Evolutionary conservation across 202 grass and related monocot genomes (phyloP).

Genomic region (Eragrostis tef): DNA sequence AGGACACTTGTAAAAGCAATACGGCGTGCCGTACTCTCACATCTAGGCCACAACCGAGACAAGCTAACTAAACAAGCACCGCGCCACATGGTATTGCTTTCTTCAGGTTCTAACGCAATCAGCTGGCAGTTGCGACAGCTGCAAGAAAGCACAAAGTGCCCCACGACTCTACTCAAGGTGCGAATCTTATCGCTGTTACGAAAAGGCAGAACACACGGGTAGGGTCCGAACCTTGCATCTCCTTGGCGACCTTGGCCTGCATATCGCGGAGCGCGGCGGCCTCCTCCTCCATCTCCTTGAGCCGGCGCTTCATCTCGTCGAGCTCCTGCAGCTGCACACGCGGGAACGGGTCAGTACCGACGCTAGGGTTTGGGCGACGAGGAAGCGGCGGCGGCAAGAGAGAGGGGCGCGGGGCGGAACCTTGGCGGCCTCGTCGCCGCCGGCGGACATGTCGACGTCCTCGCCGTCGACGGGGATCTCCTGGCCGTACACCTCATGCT

Average conservation of each 20-base stretch:
- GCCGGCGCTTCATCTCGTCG: slow-evolving; percentile 78
- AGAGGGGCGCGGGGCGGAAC: slow-evolving; percentile 14
- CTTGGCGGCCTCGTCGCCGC: slow-evolving; percentile 56
- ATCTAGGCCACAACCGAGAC: not conserved
- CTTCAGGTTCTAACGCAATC: not conserved
- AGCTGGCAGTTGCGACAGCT: not conserved
- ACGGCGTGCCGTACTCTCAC: not conserved
- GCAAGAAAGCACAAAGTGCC: not conserved
- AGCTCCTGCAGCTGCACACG: slow-evolving; percentile 62
- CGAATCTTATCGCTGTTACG: not conserved
- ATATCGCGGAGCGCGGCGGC: slow-evolving; percentile 78
- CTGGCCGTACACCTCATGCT: slow-evolving; percentile 92
- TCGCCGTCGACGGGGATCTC: slow-evolving; percentile 89
- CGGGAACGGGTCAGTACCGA: slow-evolving; percentile 9
- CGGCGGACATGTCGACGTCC: slow-evolving; percentile 65
- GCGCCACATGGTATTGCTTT: not conserved
- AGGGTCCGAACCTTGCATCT: slow-evolving; percentile 73
- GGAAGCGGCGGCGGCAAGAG: not conserved
- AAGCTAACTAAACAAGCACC: not conserved
- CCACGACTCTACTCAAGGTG: not conserved
- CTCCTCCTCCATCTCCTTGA: slow-evolving; percentile 87
- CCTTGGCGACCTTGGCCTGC: slow-evolving; percentile 81
- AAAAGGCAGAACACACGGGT: not conserved
- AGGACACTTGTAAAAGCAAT: not conserved
- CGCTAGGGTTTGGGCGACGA: slow-evolving; percentile 3